These are phyloP conservation scores for Cryphonectria nitschkei DNA, from an alignment of 2,329 filamentous ascomycete species.

Conservation along the genomic window DNA sequence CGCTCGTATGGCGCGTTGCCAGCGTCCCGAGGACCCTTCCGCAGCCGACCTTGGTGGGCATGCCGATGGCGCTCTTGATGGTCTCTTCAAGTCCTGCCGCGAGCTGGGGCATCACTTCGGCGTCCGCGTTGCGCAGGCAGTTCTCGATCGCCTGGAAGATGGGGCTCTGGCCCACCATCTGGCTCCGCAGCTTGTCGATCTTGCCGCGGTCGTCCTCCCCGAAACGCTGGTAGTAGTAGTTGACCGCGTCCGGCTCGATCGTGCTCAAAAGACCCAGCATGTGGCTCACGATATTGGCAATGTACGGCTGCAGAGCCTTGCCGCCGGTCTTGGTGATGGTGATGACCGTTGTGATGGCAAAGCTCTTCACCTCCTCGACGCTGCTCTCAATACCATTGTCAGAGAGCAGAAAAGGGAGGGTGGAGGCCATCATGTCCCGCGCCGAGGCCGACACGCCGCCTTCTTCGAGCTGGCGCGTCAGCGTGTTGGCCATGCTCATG, in stretches of 20 bases:
- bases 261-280: conserved; percentile 83
- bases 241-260: conserved; percentile 85
- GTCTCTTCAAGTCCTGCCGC: conserved; percentile 73
- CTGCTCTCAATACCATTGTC: conserved; percentile 87
- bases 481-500: conserved; percentile 79
- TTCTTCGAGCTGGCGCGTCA: conserved; percentile 84
- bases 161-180: conserved; percentile 81
- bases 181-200: conserved; percentile 85
- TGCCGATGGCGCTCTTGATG: conserved; percentile 84
- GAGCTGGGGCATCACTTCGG: conserved; percentile 73
- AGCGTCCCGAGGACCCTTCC: conserved; percentile 83
- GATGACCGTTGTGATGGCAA: conserved; percentile 81
- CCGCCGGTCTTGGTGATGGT: conserved; percentile 89
- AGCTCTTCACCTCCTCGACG: conserved; percentile 83
- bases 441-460: conserved; percentile 72
- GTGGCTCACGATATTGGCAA: conserved; percentile 79
- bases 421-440: conserved; percentile 79
- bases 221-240: conserved; percentile 90
- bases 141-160: conserved; percentile 92
- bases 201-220: conserved; percentile 85
- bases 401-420: conserved; percentile 88
- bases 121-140: conserved; percentile 82
- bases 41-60: conserved; percentile 93
- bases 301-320: conserved; percentile 76
- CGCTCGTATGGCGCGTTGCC: conserved; percentile 74